Evolutionary conservation across 805 yeast species (phyloP), one percentile per base, ranked within the genome.

Genomic region (Sugiyamaella chiloensis): DNA sequence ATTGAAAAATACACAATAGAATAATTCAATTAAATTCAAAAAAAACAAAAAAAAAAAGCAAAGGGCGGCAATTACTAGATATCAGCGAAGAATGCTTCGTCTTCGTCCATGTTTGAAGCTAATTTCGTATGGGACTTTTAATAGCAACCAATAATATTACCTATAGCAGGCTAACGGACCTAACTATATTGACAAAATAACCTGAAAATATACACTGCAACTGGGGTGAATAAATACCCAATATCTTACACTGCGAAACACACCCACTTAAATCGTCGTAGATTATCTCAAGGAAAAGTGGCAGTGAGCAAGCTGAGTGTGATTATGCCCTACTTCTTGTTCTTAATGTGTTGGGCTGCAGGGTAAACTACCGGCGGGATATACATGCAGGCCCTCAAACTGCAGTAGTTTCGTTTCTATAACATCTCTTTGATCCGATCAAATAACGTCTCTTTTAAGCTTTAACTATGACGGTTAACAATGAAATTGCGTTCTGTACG

Each of bases 81-180:
- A 66, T 90, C 96, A 69, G 89, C 95, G 68, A 90, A 90, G 66
- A 86, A 83, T 60, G 87, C 91, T 66, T 89, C 96, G 69, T 90
- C 97, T 71, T 89, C 96, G 69, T 88, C 96, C 52, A 84, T 78
- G 48, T 71, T 67, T 51, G 84, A 78, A n/a, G n/a, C n/a, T n/a
- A n/a, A n/a, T n/a, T n/a, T n/a, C n/a, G n/a, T n/a, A n/a, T n/a
- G n/a, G n/a, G n/a, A n/a, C n/a, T 6, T 29, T 29, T 29, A 29
- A 34, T 19, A 16, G 37, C 37, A 34, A 34, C 37, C 37, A 34
- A 34, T 14, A 16, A 16, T 34, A 34, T 34, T 34, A 34, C 21
- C 19, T 34, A 34, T 34, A 34, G 37, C 37, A 34, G 37, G 37
- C 37, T 34, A 34, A 16, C 37, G 37, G 37, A 34, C 37, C 37